These are phyloP conservation scores for Lipomyces yarrowii DNA, from an alignment of 1,139 yeast genomes.

Conservation along the genomic window DNA sequence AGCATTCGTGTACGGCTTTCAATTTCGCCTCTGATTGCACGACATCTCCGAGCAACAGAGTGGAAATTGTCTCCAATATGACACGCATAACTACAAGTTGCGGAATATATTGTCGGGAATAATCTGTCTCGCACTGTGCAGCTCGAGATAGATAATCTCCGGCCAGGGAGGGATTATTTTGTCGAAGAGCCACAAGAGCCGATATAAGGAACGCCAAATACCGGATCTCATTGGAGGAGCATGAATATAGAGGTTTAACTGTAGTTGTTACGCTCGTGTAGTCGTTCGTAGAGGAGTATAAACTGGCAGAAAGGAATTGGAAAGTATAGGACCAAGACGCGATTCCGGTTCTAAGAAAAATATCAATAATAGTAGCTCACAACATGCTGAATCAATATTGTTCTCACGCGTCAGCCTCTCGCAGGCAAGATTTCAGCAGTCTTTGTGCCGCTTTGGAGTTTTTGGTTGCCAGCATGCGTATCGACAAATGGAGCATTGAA, in stretches of 20 bases:
- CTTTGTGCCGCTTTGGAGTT: slow-evolving; percentile 23
- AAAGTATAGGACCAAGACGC: slow-evolving; percentile 24
- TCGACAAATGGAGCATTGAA: slow-evolving; percentile 25
- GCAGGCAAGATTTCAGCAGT: slow-evolving; percentile 17
- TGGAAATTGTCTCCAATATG: slow-evolving; percentile 9
- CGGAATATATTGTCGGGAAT: slow-evolving; percentile 25
- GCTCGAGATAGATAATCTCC: slow-evolving; percentile 17
- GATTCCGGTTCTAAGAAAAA: neutral
- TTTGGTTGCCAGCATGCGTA: slow-evolving; percentile 18
- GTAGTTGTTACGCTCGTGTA: neutral
- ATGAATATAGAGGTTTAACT: slow-evolving; percentile 14
- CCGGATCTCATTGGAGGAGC: slow-evolving; percentile 25
- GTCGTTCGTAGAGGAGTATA: slow-evolving; percentile 9
- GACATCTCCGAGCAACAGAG: slow-evolving; percentile 7
- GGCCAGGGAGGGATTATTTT: slow-evolving; percentile 12
- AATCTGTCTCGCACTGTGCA: slow-evolving; percentile 24
- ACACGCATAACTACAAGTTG: slow-evolving; percentile 26
- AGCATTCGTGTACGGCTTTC: slow-evolving; percentile 11
- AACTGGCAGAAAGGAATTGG: slow-evolving; percentile 13
- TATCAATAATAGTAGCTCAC: neutral
- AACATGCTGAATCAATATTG: neutral
- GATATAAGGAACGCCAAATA: slow-evolving; percentile 11
- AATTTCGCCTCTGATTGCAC: slow-evolving; percentile 9
- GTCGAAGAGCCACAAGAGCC: slow-evolving; percentile 18
- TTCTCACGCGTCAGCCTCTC: slow-evolving; percentile 18